These are phyloP conservation scores for Orbilia ellipsospora DNA, from an alignment of 2,329 filamentous ascomycete species.

Conservation along the genomic window DNA sequence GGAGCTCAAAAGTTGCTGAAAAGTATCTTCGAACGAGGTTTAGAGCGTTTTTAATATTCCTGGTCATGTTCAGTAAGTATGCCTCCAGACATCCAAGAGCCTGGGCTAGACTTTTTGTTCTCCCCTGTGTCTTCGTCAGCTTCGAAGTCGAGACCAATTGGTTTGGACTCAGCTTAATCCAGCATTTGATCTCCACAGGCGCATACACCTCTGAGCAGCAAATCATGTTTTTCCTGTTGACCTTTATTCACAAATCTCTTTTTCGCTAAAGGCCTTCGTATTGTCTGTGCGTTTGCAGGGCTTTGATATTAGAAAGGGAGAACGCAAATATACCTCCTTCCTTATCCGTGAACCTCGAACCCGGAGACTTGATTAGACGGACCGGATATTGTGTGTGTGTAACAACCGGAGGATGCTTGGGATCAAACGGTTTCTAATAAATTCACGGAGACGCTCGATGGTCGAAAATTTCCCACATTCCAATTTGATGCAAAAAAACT, in stretches of 20 bases:
- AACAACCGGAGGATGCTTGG: constrained; percentile 28
- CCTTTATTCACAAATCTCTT: constrained; percentile 1
- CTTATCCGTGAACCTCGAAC: constrained; percentile 22
- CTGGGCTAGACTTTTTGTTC: neutral
- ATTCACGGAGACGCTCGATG: constrained; percentile 6
- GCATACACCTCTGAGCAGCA: neutral
- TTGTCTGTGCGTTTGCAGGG: constrained; percentile 52
- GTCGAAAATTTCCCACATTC: no score
- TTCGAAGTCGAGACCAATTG: constrained; percentile 19
- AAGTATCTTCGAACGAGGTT: neutral
- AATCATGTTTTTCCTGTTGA: constrained; percentile 3
- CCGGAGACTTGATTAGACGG: constrained; percentile 26
- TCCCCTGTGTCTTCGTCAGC: constrained; percentile 7
- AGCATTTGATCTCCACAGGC: constrained; percentile 16
- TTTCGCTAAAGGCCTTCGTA: constrained; percentile 1
- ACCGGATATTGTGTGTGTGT: constrained; percentile 46
- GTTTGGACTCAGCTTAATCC: constrained; percentile 2
- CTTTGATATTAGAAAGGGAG: constrained; percentile 33
- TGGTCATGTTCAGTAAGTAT: neutral
- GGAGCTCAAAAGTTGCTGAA: no score
- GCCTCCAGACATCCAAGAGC: neutral
- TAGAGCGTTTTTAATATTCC: neutral
- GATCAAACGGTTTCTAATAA: constrained; percentile 10
- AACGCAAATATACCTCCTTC: constrained; percentile 34
- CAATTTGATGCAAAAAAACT: no score